A percentile compares a stretch with the other conserved stretches of the same genome.
Conservation (phyloP, 257 asterid species). For the Solanum peruvianum region DNA sequence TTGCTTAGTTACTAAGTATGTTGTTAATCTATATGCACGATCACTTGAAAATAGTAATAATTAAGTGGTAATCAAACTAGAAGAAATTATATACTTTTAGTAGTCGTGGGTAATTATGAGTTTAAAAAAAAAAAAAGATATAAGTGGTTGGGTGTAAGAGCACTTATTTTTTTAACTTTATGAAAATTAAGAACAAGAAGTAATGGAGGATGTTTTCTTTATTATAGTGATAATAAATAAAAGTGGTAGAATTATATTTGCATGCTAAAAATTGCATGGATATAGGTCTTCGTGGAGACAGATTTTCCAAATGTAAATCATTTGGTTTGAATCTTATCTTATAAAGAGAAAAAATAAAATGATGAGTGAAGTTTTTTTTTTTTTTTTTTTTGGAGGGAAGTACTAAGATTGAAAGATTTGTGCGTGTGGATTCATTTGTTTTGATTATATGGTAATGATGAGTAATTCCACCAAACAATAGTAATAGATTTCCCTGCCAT, state of each 20-base stretch:
- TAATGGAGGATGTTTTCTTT: neutral
- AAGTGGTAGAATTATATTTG: slow-evolving; percentile 6
- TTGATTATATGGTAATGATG: slow-evolving; percentile 34
- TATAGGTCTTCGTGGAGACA: slow-evolving; percentile 24
- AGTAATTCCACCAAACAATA: slow-evolving; percentile 24
- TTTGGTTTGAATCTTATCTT: slow-evolving; percentile 30
- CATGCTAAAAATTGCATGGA: slow-evolving; percentile 26
- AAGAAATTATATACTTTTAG: neutral
- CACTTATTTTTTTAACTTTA: slow-evolving; percentile 3
- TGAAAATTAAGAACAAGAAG: neutral
- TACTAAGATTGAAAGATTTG: neutral
- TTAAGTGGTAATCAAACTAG: neutral
- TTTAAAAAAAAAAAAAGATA: neutral
- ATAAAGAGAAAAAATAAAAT: slow-evolving; percentile 1
- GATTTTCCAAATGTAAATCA: slow-evolving; percentile 36
- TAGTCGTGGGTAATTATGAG: neutral
- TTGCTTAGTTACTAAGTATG: neutral
- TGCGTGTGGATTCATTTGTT: slow-evolving; percentile 12
- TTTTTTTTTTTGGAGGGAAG: slow-evolving; percentile 1
- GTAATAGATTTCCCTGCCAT: neutral
- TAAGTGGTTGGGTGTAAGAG: neutral
- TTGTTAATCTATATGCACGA: neutral
- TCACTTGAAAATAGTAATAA: neutral
- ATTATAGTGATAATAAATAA: neutral
- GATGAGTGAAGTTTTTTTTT: neutral